These are phyloP conservation scores for Orbilia javanica DNA, from an alignment of 2,329 filamentous ascomycete genomes.

Conservation along the genomic window DNA sequence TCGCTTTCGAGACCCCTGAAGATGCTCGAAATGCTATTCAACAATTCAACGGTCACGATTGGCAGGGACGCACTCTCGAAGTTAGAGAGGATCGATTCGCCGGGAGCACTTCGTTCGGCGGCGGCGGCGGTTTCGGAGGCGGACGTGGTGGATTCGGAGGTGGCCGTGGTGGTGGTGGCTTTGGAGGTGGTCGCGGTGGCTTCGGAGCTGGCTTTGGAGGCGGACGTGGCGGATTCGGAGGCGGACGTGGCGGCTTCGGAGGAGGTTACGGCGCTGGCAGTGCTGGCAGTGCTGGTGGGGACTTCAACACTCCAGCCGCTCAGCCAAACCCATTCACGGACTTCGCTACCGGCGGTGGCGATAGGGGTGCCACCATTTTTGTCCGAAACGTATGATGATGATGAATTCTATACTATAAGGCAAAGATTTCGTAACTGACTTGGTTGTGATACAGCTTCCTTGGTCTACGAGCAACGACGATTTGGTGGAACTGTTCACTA, in stretches of 20 bases:
- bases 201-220: conserved; percentile 63
- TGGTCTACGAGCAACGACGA: conserved; percentile 99
- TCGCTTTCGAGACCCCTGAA: conserved; percentile 93
- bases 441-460: conserved; percentile 74
- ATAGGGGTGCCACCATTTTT: conserved; percentile 86
- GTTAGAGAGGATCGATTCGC: conserved; percentile 97
- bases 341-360: conserved; percentile 86
- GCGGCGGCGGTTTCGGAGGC: conserved; percentile 71
- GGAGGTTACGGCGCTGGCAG: conserved; percentile 64
- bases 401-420: conserved; percentile 50
- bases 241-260: conserved; percentile 64
- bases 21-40: conserved; percentile 96
- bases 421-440: conserved; percentile 62
- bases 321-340: conserved; percentile 93
- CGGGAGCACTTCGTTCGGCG: conserved; percentile 68
- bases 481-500: conserved; percentile 93
- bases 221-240: conserved; percentile 65
- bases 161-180: conserved; percentile 72
- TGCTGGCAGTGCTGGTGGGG: conserved; percentile 65
- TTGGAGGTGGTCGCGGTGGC: conserved; percentile 63
- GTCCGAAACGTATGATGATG: conserved; percentile 90
- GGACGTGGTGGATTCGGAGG: conserved; percentile 72
- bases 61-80: conserved; percentile 93
- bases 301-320: conserved; percentile 69
- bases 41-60: conserved; percentile 98